Percentiles rank a stretch among this genome's conserved stretches.
phyloP scores from a whole-genome alignment of 441 rosid species.

The Populus hybrid region DNA sequence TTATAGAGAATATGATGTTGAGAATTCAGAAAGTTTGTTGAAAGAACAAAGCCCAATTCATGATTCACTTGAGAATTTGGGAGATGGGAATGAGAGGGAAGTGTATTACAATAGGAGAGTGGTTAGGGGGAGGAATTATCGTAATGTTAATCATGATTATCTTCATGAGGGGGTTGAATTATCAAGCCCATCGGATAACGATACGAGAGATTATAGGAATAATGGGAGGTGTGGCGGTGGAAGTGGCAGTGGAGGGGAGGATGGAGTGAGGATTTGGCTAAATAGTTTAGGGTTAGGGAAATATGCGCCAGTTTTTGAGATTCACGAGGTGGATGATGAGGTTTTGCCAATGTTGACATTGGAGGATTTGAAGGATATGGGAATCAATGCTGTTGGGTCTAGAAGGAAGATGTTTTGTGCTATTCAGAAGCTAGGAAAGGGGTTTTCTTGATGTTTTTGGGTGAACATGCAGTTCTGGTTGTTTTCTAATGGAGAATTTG shows the following conservation, averaged over 20 bases:
- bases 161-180: constrained; percentile 41
- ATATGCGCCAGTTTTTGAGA: constrained; percentile 83
- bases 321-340: constrained; percentile 95
- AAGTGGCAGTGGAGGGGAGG: constrained; percentile 34
- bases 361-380: constrained; percentile 99
- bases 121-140: constrained; percentile 26
- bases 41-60: constrained; percentile 58
- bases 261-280: constrained; percentile 87
- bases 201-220: constrained; percentile 30
- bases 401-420: constrained; percentile 92
- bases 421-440: constrained; percentile 79
- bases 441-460: constrained; percentile 53
- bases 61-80: constrained; percentile 54
- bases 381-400: constrained; percentile 91
- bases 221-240: constrained; percentile 23
- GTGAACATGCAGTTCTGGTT: not conserved
- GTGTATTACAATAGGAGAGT: constrained; percentile 31
- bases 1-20: constrained; percentile 46
- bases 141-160: constrained; percentile 11
- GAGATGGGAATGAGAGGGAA: constrained; percentile 45
- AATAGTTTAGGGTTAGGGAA: constrained; percentile 78
- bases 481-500: constrained; percentile 14
- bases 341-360: constrained; percentile 87
- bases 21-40: constrained; percentile 57
- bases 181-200: constrained; percentile 55